Percentiles rank a stretch among this genome's conserved stretches.
Evolutionary conservation across 2,329 filamentous ascomycete genomes (phyloP).

Genomic region (Scytalidium sp.): DNA sequence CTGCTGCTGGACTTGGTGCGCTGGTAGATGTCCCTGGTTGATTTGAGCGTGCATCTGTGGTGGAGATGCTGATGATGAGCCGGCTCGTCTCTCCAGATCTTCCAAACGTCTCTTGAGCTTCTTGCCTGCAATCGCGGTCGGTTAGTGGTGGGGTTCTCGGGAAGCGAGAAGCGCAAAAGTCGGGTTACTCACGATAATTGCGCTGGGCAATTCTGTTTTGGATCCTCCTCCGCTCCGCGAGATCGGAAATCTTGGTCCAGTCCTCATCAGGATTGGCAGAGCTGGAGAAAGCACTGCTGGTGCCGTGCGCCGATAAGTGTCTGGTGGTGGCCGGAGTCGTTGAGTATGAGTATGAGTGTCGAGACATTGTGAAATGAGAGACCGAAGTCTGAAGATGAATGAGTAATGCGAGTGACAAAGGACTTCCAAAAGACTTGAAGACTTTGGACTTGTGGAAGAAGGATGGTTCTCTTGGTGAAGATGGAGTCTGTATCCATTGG

Average conservation of each 20-base stretch:
- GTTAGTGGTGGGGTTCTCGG: slow-evolving; percentile 4
- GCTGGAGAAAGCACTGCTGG: slow-evolving; percentile 91
- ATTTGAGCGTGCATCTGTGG: slow-evolving; percentile 48
- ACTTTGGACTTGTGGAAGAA: background rate
- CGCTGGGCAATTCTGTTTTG: slow-evolving; percentile 97
- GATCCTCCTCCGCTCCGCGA: slow-evolving; percentile 89
- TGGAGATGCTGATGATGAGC: slow-evolving; percentile 55
- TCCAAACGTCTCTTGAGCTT: slow-evolving; percentile 88
- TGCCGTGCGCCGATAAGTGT: slow-evolving; percentile 70
- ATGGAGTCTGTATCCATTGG: background rate
- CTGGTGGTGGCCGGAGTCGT: slow-evolving; percentile 42
- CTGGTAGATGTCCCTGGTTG: slow-evolving; percentile 12
- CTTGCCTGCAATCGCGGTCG: slow-evolving; percentile 61
- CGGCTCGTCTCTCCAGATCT: slow-evolving; percentile 77
- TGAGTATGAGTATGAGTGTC: slow-evolving; percentile 27
- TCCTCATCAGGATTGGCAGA: slow-evolving; percentile 96
- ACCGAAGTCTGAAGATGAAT: slow-evolving; percentile 9
- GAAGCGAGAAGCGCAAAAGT: slow-evolving; percentile 1
- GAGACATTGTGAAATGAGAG: slow-evolving; percentile 24
- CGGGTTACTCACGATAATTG: slow-evolving; percentile 80
- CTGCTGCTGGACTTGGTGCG: slow-evolving; percentile 1
- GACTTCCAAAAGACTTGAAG: background rate
- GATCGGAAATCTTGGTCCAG: slow-evolving; percentile 98
- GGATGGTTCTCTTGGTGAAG: background rate
- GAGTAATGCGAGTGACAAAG: slow-evolving; percentile 3